phyloP scores from a whole-genome alignment of 805 yeast genomes.

The Wickerhamiella sergipiensis region DNA sequence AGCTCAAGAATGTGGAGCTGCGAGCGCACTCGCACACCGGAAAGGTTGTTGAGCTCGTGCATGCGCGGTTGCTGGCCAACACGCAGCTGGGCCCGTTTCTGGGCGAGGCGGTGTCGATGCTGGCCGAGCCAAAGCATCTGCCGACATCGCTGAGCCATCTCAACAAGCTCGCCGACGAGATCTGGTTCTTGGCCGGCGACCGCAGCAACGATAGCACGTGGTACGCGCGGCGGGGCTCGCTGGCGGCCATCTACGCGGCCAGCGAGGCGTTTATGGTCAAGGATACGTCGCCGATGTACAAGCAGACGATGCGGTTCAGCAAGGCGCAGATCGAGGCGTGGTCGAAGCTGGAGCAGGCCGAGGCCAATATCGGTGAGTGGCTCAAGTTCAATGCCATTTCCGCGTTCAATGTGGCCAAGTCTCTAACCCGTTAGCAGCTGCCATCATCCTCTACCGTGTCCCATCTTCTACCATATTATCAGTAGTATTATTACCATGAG shows the following conservation, averaged over 20 bases:
- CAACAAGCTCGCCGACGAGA: constrained; percentile 67
- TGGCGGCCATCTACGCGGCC: constrained; percentile 58
- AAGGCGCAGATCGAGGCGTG: constrained; percentile 42
- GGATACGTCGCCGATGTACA: constrained; percentile 45
- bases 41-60: constrained; percentile 29
- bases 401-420: constrained; percentile 50
- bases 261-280: constrained; percentile 65
- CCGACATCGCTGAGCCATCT: constrained; percentile 49
- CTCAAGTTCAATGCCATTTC: constrained; percentile 51
- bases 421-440: constrained; percentile 31
- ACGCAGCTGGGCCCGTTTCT: constrained; percentile 11
- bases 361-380: constrained; percentile 65
- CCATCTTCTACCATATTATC: too few species aligned
- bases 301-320: constrained; percentile 51
- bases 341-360: constrained; percentile 42
- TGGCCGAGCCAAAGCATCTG: constrained; percentile 53
- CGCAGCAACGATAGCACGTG: constrained; percentile 67
- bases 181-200: constrained; percentile 70
- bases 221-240: constrained; percentile 74
- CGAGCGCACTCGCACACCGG: constrained; percentile 3
- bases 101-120: constrained; percentile 39
- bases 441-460: too few species aligned
- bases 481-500: too few species aligned
- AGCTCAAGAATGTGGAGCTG: constrained; percentile 22
- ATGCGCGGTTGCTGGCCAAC: constrained; percentile 38